Percentiles rank a stretch among this genome's conserved stretches.
These are phyloP conservation scores for Corchorus olitorius DNA, from an alignment of 345 rosid genomes.

Conservation along the genomic window DNA sequence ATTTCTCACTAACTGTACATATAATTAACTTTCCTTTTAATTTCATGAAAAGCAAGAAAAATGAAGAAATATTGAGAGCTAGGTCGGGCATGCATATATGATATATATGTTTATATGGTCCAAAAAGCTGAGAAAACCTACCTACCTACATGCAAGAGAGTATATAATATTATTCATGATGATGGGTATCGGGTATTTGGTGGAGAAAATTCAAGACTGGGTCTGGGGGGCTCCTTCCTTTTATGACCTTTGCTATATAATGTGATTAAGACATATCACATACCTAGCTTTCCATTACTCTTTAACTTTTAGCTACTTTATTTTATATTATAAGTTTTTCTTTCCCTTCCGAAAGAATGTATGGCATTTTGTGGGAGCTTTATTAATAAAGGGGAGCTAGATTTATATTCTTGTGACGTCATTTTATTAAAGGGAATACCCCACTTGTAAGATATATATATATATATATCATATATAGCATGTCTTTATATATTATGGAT, in stretches of 20 bases:
- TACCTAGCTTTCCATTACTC: background rate
- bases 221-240: background rate
- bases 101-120: background rate
- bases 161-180: constrained; percentile 1
- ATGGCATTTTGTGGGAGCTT: background rate
- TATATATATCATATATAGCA: no score
- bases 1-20: no score
- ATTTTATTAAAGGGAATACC: constrained; percentile 8
- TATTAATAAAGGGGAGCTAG: background rate
- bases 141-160: constrained; percentile 2
- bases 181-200: background rate
- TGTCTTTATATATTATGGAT: background rate
- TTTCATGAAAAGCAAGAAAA: no score
- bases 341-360: background rate
- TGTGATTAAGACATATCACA: constrained; percentile 3
- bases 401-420: background rate
- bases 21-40: no score
- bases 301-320: background rate
- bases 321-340: background rate
- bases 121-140: constrained; percentile 1
- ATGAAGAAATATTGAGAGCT: background rate
- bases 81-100: background rate
- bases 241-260: background rate
- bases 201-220: background rate
- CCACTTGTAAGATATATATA: background rate